phyloP scores from a whole-genome alignment of 805 yeast species.

The Nakazawaea ernobii region DNA sequence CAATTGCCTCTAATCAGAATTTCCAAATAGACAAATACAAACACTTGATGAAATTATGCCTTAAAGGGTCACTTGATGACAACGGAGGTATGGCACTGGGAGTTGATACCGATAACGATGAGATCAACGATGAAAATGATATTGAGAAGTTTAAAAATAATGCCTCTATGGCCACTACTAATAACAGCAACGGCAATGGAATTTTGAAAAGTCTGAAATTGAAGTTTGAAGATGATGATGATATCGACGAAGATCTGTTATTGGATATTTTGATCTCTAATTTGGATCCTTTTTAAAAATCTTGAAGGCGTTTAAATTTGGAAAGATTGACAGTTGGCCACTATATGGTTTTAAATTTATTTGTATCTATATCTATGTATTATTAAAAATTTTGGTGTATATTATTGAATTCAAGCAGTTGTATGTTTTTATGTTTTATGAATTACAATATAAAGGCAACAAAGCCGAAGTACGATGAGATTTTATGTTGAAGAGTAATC shows the following conservation, averaged over 20 bases:
- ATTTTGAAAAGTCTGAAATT: not conserved
- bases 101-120: not conserved
- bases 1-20: slow-evolving; percentile 38
- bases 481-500: no score
- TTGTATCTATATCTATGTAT: no score
- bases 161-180: not conserved
- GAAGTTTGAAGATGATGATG: not conserved
- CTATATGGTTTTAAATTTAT: no score
- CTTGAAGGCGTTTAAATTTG: no score
- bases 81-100: not conserved
- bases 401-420: no score
- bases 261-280: slow-evolving; percentile 10
- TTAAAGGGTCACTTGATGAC: slow-evolving; percentile 5
- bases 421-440: no score
- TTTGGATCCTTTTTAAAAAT: slow-evolving; percentile 4
- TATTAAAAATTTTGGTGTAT: no score
- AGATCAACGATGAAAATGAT: not conserved
- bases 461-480: no score
- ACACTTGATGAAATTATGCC: slow-evolving; percentile 11
- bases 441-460: no score
- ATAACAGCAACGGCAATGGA: not conserved
- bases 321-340: no score
- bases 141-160: not conserved
- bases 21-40: slow-evolving; percentile 61
- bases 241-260: slow-evolving; percentile 11